A percentile compares a stretch with the other conserved stretches of the same genome.
Conservation (phyloP, 139 green algal genomes). For the Tetradesmus obliquus region DNA sequence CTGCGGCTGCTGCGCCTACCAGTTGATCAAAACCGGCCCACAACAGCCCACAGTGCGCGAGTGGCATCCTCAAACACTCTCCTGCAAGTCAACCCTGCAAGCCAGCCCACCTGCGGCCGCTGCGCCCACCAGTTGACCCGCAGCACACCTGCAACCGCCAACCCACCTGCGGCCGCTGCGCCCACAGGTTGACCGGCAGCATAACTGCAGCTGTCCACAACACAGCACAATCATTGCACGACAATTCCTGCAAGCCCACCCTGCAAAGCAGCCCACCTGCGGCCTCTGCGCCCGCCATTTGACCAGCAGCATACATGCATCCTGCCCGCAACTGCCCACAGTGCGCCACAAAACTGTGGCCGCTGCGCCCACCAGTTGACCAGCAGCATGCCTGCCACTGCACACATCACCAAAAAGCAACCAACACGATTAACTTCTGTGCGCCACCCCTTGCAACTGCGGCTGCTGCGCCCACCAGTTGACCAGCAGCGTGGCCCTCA, state of each 20-base stretch:
- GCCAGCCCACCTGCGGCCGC: constrained; percentile 1
- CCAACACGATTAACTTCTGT: too few species aligned
- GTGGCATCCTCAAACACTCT: too few species aligned
- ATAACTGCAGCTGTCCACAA: constrained; percentile 29
- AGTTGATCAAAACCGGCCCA: background rate
- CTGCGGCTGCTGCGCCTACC: background rate
- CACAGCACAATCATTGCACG: too few species aligned
- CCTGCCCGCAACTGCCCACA: too few species aligned
- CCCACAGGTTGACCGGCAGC: background rate
- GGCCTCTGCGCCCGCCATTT: constrained; percentile 68
- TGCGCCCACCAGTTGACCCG: constrained; percentile 76
- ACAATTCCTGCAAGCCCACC: too few species aligned
- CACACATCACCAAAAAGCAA: too few species aligned
- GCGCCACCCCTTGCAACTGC: background rate
- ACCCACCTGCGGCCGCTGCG: background rate
- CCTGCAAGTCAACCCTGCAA: too few species aligned
- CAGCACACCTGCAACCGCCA: constrained; percentile 46
- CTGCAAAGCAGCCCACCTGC: background rate
- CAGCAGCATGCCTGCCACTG: constrained; percentile 54
- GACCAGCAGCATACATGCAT: too few species aligned
- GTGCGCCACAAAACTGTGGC: too few species aligned
- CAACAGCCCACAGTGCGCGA: too few species aligned
- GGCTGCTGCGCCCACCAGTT: background rate
- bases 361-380: constrained; percentile 73
- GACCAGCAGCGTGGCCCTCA: background rate